Evolutionary conservation across 805 yeast genomes (phyloP), one percentile per base, ranked within the genome.

Genomic region (Candida suzukii): DNA sequence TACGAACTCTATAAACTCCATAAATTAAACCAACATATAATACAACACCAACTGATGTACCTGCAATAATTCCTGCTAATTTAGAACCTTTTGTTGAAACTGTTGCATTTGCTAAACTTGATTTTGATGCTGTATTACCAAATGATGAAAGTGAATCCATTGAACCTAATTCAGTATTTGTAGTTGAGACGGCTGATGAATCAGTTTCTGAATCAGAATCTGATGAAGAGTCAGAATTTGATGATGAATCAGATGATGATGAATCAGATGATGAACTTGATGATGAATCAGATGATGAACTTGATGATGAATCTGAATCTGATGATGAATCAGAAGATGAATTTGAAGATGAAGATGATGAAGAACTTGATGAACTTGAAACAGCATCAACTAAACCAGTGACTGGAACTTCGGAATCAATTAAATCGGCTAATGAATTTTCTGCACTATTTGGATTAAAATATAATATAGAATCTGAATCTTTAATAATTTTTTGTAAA

Each of bases 11-110:
- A 61, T 67, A 76, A 48, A 76, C 65, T 31, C 79, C 54, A 41
- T 78, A 66, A 68, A 88, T 72, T 18, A 76, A 63, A 0, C 76
- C 68, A 54, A 85, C 74, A 57, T 85, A 84, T 10, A 76, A 64
- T 8, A 74, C 66, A 36, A 86, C 81, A 41, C 96, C 97, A 13
- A 76, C 78, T 25, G 86, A 79, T 7, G 95, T 79, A 37, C 97
- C 96, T 32, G 87, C 71, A 13, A 91, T 80, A 40, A 88, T 75
- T 29, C 95, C 96, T 21, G 84, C 81, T 20, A 86, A 71, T 46
- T 72, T 67, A 1, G 71, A 26, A 71, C 41, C 57, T 53, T 40
- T 58, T 55, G 21, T 38, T 18, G n/a, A 44, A 35, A 25, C 19
- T 32, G 24, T 22, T 24, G 6, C 19, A 9, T 13, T 17, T 16